Evolutionary conservation across 2,329 filamentous ascomycete species (phyloP).

Genomic region (Fusarium caatingaense): DNA sequence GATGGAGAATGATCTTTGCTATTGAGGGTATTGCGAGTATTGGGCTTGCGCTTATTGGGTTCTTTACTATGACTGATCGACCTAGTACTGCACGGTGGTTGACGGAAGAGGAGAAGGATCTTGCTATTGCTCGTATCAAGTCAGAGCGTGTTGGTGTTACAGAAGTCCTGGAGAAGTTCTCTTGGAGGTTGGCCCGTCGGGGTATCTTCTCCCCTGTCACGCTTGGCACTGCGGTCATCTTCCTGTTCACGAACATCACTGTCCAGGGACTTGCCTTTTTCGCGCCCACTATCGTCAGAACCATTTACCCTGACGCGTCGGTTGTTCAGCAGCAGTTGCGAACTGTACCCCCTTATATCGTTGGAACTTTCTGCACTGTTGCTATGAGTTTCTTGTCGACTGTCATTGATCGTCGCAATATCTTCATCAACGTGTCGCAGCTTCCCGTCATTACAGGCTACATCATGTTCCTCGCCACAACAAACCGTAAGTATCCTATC

Average conservation of each 20-base stretch:
- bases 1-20: slow-evolving; percentile 57
- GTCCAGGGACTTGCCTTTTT: slow-evolving; percentile 75
- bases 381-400: slow-evolving; percentile 48
- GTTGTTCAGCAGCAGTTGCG: slow-evolving; percentile 68
- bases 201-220: slow-evolving; percentile 58
- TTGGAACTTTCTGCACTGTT: slow-evolving; percentile 64
- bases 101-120: slow-evolving; percentile 68
- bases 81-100: slow-evolving; percentile 74
- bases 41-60: not conserved
- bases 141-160: slow-evolving; percentile 69
- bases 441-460: slow-evolving; percentile 71
- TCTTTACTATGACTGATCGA: slow-evolving; percentile 70
- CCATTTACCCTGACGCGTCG: slow-evolving; percentile 67
- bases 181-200: slow-evolving; percentile 19
- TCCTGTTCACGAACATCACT: slow-evolving; percentile 72
- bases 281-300: slow-evolving; percentile 70
- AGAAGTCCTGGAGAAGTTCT: slow-evolving; percentile 50
- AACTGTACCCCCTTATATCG: slow-evolving; percentile 61
- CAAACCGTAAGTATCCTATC: slow-evolving; percentile 38
- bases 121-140: slow-evolving; percentile 70
- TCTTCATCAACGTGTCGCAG: slow-evolving; percentile 65
- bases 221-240: slow-evolving; percentile 64
- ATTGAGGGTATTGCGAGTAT: slow-evolving; percentile 64
- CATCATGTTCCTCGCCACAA: slow-evolving; percentile 69
- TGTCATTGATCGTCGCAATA: slow-evolving; percentile 64